Percentiles rank a stretch among this genome's conserved stretches.
Evolutionary conservation across 257 asterid species (phyloP).

Genomic region (Solanum lignicaule): DNA sequence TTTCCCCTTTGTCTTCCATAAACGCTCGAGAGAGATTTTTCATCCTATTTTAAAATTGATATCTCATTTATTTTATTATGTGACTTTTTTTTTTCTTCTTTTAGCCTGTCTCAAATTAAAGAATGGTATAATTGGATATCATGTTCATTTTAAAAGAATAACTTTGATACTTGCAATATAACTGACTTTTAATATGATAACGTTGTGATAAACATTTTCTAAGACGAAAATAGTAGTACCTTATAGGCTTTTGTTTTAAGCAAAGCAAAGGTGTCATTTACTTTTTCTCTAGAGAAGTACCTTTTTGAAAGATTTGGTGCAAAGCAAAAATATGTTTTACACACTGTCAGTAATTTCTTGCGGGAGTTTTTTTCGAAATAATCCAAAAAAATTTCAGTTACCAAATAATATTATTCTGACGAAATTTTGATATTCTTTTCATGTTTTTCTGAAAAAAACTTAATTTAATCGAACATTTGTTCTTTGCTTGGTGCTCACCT

Average conservation of each 20-base stretch:
- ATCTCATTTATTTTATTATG: background rate
- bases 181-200: background rate
- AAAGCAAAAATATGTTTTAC: background rate
- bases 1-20: background rate
- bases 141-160: too few species aligned
- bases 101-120: background rate
- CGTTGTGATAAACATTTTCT: background rate
- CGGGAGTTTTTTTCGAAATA: background rate
- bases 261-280: background rate
- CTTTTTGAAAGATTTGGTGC: background rate
- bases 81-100: background rate
- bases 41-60: background rate
- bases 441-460: background rate
- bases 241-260: background rate
- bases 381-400: background rate
- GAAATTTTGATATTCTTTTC: background rate
- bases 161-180: too few species aligned
- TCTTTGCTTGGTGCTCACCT: slow-evolving; percentile 32
- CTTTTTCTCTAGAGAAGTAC: background rate
- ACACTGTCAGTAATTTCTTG: background rate
- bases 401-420: background rate
- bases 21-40: background rate
- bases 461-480: slow-evolving; percentile 5
- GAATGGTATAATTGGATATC: background rate
- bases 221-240: background rate